These are phyloP conservation scores for Fraxinus excelsior DNA, from an alignment of 257 asterid genomes.

Conservation along the genomic window DNA sequence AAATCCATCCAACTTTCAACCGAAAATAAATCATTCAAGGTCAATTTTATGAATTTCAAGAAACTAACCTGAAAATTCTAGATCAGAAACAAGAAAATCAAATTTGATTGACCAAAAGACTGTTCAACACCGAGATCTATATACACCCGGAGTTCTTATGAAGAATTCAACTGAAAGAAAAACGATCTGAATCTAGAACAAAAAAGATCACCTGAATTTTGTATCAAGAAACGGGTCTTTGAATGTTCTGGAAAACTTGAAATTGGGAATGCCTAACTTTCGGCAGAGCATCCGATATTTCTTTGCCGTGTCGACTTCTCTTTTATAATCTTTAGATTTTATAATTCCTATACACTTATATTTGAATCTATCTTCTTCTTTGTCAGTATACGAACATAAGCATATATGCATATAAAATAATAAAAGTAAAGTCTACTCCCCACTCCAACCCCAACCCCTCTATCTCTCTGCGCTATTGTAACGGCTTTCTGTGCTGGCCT, in stretches of 20 bases:
- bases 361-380: no score
- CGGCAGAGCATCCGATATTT: neutral
- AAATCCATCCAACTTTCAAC: neutral
- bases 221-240: constrained; percentile 15
- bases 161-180: neutral
- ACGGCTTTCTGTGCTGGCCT: constrained; percentile 54
- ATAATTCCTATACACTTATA: neutral
- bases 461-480: constrained; percentile 20
- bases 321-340: neutral
- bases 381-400: neutral
- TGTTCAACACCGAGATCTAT: constrained; percentile 25
- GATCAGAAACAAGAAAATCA: neutral
- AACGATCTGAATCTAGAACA: neutral
- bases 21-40: constrained; percentile 15
- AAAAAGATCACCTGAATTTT: constrained; percentile 29
- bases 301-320: neutral
- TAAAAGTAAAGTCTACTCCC: neutral
- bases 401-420: neutral
- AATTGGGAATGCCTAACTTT: neutral
- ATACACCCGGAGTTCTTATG: constrained; percentile 5
- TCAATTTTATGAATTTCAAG: constrained; percentile 15
- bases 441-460: neutral
- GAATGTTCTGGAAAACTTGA: constrained; percentile 14
- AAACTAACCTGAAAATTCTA: constrained; percentile 13
- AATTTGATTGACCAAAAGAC: constrained; percentile 17